Conservation (phyloP, 768 basidiomycete genomes). For the Rickenella mellea region DNA sequence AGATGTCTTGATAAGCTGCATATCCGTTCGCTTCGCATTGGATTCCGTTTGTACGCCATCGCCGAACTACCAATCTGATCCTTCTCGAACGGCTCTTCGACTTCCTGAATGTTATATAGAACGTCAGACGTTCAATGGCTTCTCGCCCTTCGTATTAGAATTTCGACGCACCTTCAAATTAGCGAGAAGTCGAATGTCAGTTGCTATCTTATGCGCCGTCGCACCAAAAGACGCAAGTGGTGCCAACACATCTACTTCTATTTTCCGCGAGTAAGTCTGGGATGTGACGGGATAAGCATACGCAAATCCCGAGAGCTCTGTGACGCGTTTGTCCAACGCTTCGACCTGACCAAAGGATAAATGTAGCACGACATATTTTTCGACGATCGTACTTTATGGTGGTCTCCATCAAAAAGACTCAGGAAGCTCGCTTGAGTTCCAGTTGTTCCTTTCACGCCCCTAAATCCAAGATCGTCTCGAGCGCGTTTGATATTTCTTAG, state of each 20-base stretch:
- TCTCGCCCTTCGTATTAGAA: not conserved
- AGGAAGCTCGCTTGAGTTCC: conserved; percentile 97
- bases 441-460: conserved; percentile 98
- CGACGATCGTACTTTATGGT: conserved; percentile 57
- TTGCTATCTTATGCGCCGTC: conserved; percentile 96
- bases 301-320: conserved; percentile 82
- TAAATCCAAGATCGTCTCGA: conserved; percentile 87
- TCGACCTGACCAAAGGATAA: conserved; percentile 48
- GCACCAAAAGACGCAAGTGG: conserved; percentile 87
- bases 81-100: conserved; percentile 98
- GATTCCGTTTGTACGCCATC: conserved; percentile 99
- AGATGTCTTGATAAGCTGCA: conserved; percentile 95
- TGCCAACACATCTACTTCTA: conserved; percentile 87
- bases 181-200: conserved; percentile 88
- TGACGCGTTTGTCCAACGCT: conserved; percentile 80
- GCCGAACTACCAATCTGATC: conserved; percentile 96
- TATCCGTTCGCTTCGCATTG: conserved; percentile 96
- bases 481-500: conserved; percentile 86
- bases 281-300: conserved; percentile 98
- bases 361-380: not conserved
- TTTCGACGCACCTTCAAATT: conserved; percentile 64
- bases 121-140: not conserved
- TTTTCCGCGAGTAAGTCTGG: conserved; percentile 97
- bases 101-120: conserved; percentile 43
- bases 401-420: conserved; percentile 88